Evolutionary conservation across 495 filamentous ascomycete genomes (phyloP), one percentile per base, ranked within the genome.

Genomic region (Recurvomyces mirabilis): DNA sequence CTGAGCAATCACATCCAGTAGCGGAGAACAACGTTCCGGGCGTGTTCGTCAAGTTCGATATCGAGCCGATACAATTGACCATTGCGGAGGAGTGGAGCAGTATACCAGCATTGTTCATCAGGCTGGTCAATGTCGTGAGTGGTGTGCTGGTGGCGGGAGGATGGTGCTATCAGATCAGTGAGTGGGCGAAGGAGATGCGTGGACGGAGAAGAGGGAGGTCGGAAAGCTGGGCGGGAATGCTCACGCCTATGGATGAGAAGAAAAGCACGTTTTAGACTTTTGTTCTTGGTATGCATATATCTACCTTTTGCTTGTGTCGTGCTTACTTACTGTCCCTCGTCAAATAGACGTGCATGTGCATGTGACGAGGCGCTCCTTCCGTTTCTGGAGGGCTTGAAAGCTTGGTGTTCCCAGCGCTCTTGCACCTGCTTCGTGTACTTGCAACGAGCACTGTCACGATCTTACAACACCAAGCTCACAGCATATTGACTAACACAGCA

Each of bases 11-110:
- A 41, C 72, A 75, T 40, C 53, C 67, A 6, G 68, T 95, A 29
- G 63, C 68, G 42, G 82, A 93, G 60, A 76, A 69, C 46, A 67
- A 69, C 6, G 74, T 93, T 5, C 91, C 91, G 1, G 93, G 93
- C 10, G 83, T 99, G 52, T 99, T 94, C 64, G 87, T 99, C 72
- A 96, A 96, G 69, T 99, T 89, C 61, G 89, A 96, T 63, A 95
- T 99, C 59, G 91, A 99, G 74, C 91, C 91, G 3, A 89, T 99
- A 55, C 60, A 86, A 53, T 67, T 99, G 22, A 78, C 80, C 19
- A 78, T 99, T 41, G 79, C 79, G 50, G 91, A 95, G 66, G 77
- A 79, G 56, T 71, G 89, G 52, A 78, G 76, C 30, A 70, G 81
- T 14, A 69, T 95, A 42, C 60, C 93, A 43, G 66, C 70, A 18